Evolutionary conservation across 176 grass and related monocot species (phyloP), one percentile per base, ranked within the genome.

Genomic region (Olyra latifolia): DNA sequence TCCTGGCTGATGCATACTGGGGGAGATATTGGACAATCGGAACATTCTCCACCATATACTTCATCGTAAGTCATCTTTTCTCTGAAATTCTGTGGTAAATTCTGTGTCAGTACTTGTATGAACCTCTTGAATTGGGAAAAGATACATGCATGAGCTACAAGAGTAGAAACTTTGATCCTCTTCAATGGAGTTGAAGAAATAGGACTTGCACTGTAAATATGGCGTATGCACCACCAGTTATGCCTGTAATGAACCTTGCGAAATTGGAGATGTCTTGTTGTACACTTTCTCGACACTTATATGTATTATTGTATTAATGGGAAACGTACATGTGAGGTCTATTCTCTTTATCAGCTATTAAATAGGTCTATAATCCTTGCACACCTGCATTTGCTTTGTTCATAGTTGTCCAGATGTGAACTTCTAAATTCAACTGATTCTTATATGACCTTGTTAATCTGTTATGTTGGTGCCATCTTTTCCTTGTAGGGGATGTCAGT

Each of bases 1-100:
- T 97, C 54, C 79, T 97, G 78, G 93, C 93, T 70, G 93, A 97
- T 93, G 83, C 93, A 67, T 97, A 91, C 63, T 97, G 93, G 93
- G 93, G 93, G 66, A 87, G 88, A 46, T 97, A 93, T 75, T 97
- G 93, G 93, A 93, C 91, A 32, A 97, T 97, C 45, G 83, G 86
- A 81, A 62, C 87, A 71, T 97, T 93, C 68, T 97, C 93, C 62
- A 89, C 50, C 19, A 84, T 97, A 87, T 97, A 97, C 79, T 97
- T 97, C 49, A 57, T 97, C 66, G 93, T 97, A 87, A 93, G 93
- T 88, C 6, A 40, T 60, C 9, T 74, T 59, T 84, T 7, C 44
- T 65, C 55, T 49, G 29, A 64, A 50, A 8, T 70, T 43, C 19
- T 35, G 55, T 77, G 8, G 0, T 76, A 28, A 12, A 27, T 62